Conservation (phyloP, 2,329 filamentous ascomycete species). For the Leptographium procerum region DNA sequence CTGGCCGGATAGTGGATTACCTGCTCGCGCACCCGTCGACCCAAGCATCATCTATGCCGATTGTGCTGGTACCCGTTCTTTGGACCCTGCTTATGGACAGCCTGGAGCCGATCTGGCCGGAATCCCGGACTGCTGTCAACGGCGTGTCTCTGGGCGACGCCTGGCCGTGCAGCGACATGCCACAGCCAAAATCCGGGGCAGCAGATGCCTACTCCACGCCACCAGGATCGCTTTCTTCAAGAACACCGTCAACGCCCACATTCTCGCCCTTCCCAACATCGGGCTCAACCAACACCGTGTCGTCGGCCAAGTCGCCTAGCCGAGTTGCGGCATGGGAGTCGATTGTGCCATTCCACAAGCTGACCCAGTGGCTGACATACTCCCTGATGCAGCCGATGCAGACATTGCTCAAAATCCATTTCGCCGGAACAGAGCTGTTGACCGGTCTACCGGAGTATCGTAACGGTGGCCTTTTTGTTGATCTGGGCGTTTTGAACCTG, state of each 20-base stretch:
- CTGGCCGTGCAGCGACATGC: slow-evolving; percentile 82
- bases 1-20: slow-evolving; percentile 93
- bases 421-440: slow-evolving; percentile 57
- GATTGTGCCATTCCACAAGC: slow-evolving; percentile 58
- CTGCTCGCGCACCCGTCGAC: slow-evolving; percentile 87
- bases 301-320: slow-evolving; percentile 6
- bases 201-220: slow-evolving; percentile 7
- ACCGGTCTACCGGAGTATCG: slow-evolving; percentile 87
- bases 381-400: slow-evolving; percentile 63
- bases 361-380: slow-evolving; percentile 91
- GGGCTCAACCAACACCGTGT: slow-evolving; percentile 20
- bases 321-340: slow-evolving; percentile 58
- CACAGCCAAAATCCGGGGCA: slow-evolving; percentile 26
- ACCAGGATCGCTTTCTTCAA: not conserved
- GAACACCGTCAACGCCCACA: slow-evolving; percentile 34
- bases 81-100: slow-evolving; percentile 89
- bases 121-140: slow-evolving; percentile 75
- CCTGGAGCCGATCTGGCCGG: slow-evolving; percentile 77
- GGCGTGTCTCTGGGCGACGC: slow-evolving; percentile 83
- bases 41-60: slow-evolving; percentile 76
- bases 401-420: slow-evolving; percentile 37
- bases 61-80: slow-evolving; percentile 74
- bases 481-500: slow-evolving; percentile 62
- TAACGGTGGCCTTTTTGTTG: slow-evolving; percentile 79
- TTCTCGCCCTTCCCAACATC: slow-evolving; percentile 34